phyloP scores from a whole-genome alignment of 176 grass and related monocot species.

The Melocanna baccifera region DNA sequence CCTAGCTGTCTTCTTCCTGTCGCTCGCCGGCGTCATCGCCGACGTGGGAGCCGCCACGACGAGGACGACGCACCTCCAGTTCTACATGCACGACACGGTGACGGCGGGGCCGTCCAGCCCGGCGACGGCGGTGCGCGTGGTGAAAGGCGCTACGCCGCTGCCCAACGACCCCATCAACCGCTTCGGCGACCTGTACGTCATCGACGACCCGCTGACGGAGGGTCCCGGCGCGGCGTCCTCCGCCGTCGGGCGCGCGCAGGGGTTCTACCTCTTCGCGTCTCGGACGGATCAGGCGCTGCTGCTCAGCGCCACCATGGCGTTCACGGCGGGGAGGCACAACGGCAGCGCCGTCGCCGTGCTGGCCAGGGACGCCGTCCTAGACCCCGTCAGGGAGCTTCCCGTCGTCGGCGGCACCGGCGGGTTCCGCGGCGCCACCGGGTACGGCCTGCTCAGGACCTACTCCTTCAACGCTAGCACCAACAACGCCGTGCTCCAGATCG shows the following conservation, averaged over 20 bases:
- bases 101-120: slow-evolving; percentile 1
- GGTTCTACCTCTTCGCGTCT: slow-evolving; percentile 47
- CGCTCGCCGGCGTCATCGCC: background rate
- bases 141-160: slow-evolving; percentile 10
- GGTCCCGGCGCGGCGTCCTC: slow-evolving; percentile 15
- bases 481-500: slow-evolving; percentile 47
- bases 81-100: slow-evolving; percentile 66
- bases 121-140: slow-evolving; percentile 34
- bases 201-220: slow-evolving; percentile 62
- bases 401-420: slow-evolving; percentile 38
- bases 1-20: background rate
- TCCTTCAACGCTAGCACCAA: background rate
- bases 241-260: slow-evolving; percentile 47
- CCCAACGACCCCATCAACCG: background rate
- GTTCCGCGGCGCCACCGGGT: slow-evolving; percentile 39
- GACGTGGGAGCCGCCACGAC: background rate
- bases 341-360: slow-evolving; percentile 36
- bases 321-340: slow-evolving; percentile 44
- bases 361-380: background rate
- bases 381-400: background rate
- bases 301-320: slow-evolving; percentile 37
- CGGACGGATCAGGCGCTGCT: slow-evolving; percentile 25
- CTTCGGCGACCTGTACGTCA: slow-evolving; percentile 51
- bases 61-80: slow-evolving; percentile 49
- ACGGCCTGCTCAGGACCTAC: slow-evolving; percentile 37